These are phyloP conservation scores for Suhomyces bolitotheri DNA, from an alignment of 1,139 yeast species.

Conservation along the genomic window DNA sequence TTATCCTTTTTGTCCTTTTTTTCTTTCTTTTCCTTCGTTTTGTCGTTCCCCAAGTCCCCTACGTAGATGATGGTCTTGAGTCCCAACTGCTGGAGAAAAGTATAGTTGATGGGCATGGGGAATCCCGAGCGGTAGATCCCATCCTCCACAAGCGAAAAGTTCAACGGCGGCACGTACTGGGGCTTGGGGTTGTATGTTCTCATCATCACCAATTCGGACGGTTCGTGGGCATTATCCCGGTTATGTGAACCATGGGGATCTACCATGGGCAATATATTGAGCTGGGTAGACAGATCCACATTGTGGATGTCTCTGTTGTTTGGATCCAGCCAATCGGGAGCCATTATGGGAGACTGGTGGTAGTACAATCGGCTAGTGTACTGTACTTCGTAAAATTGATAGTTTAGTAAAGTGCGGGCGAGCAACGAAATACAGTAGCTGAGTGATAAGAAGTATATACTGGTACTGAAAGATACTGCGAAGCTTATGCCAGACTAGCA, in stretches of 20 bases:
- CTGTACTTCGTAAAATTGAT: too few relatives aligned
- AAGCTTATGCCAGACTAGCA: too few relatives aligned
- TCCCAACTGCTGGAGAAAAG: conserved; percentile 68
- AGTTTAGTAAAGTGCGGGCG: background rate
- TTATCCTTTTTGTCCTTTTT: conserved; percentile 8
- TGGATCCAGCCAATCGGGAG: conserved; percentile 6
- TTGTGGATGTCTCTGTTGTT: conserved; percentile 10
- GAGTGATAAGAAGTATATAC: too few relatives aligned
- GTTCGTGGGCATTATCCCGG: conserved; percentile 1
- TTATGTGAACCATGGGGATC: conserved; percentile 1
- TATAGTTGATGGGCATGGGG: conserved; percentile 83
- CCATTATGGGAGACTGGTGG: background rate
- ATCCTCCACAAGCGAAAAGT: conserved; percentile 85
- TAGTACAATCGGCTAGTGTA: too few relatives aligned
- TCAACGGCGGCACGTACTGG: conserved; percentile 78
- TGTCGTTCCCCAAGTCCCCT: conserved; percentile 60
- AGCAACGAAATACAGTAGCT: too few relatives aligned
- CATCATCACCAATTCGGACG: conserved; percentile 10
- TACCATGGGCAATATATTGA: conserved; percentile 13
- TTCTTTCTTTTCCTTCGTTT: conserved; percentile 20
- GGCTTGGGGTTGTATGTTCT: conserved; percentile 18
- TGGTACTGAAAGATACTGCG: too few relatives aligned
- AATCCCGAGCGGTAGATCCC: conserved; percentile 90
- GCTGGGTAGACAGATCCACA: conserved; percentile 10
- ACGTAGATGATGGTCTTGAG: conserved; percentile 79